Base-by-base conservation (phyloP, 805 yeast genomes). In the Gaillardinia entomophila region DNA sequence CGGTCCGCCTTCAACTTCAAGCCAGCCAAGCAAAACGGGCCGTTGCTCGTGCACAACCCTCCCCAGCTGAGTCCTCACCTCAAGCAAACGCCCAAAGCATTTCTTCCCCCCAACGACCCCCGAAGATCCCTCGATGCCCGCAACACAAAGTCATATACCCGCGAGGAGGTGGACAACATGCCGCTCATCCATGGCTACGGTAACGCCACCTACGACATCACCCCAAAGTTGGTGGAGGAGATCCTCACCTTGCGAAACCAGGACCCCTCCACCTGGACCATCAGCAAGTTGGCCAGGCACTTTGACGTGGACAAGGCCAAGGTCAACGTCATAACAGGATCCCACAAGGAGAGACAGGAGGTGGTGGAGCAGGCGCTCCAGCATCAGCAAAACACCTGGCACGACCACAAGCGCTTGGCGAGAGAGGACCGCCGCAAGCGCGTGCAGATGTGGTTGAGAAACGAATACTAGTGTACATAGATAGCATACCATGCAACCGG, bases 1-100 rank as follows among this genome's bases (percentile, higher is more conserved):
- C 65, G 77, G 36, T 82, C 90, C 15, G 79, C 86, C 6, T 73
- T 69, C 45, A 83, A 80, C 51, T 77, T 82, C 54, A 72, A 73
- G 43, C 71, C 72, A 2, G 73, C 74, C 37, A 53, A 63, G 32
- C 60, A 72, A 13, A 75, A 79, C 1, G 62, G 69, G 16, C 90
- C 90, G 4, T 58, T 84, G 17, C 73, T 77, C 26, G 66, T 63
- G 46, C 51, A 58, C 40, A 72, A 86, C 26, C 88, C 87, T 16
- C 73, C 89, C 23, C 43, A 55, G 12, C 35, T 41, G 32, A 42
- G 47, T 35, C 67, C 80, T 17, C 57, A 72, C 10, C 60, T 68
- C 36, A 60, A 75, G 55, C 71, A 62, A 52, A 79, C 92, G 2
- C 94, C 95, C 12, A 68, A 67, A 32, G 76, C 79, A 2, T 85